A percentile compares a stretch with the other conserved stretches of the same genome.
Evolutionary conservation across 441 rosid genomes (phyloP).

Genomic region (Adansonia gregorii): DNA sequence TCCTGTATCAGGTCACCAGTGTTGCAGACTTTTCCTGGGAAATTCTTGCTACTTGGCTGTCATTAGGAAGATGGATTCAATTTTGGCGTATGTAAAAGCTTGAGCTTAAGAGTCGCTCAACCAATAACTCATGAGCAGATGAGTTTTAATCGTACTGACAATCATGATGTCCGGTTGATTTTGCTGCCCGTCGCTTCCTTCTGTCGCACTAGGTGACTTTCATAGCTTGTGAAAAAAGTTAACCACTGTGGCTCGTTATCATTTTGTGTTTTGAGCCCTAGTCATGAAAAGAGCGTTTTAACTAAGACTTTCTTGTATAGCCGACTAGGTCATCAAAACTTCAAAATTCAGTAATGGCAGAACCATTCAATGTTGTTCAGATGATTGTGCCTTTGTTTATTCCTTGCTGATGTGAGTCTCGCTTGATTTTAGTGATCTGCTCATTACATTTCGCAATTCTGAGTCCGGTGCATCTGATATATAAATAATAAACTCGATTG

Average conservation of each 20-base stretch:
- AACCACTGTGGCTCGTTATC: neutral
- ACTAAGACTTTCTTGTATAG: neutral
- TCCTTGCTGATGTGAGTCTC: neutral
- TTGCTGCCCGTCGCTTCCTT: neutral
- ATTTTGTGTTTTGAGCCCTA: neutral
- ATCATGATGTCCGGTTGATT: neutral
- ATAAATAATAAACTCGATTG: no score
- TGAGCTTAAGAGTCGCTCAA: neutral
- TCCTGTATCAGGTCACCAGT: neutral
- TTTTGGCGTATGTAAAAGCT: conserved; percentile 25
- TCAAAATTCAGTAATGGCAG: conserved; percentile 5
- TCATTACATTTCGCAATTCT: neutral
- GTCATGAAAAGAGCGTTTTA: neutral
- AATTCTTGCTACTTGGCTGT: neutral
- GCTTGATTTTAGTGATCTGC: neutral
- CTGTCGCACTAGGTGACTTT: neutral
- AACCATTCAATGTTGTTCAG: conserved; percentile 13
- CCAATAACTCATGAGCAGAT: neutral
- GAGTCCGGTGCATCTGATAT: no score
- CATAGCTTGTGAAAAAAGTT: conserved; percentile 40
- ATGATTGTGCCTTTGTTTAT: neutral
- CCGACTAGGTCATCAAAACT: conserved; percentile 16
- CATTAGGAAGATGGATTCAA: conserved; percentile 21
- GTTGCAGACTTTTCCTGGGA: neutral
- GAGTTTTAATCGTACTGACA: conserved; percentile 6